Percentiles rank a stretch among this genome's conserved stretches.
Conservation (phyloP, 768 basidiomycete genomes). For the Tricholoma bakamatsutake region DNA sequence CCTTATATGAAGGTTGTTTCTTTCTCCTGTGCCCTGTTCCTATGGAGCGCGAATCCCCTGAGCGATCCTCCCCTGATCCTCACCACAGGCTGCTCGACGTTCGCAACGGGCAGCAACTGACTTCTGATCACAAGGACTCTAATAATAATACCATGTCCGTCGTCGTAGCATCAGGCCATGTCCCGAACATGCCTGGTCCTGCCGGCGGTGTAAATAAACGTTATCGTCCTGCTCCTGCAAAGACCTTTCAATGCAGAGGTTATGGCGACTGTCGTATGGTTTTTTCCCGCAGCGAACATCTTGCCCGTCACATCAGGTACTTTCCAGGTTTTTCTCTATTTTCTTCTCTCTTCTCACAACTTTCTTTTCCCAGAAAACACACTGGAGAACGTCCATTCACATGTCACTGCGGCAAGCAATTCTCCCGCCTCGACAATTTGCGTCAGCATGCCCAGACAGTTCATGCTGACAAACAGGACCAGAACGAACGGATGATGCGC, state of each 20-base stretch:
- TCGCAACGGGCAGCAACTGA: constrained; percentile 3
- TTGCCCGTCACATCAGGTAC: constrained; percentile 92
- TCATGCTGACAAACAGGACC: constrained; percentile 87
- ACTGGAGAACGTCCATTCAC: constrained; percentile 96
- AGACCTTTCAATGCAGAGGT: constrained; percentile 93
- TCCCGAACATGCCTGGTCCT: constrained; percentile 18
- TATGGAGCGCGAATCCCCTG: constrained; percentile 29
- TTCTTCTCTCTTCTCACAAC: constrained; percentile 2
- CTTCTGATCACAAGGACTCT: neutral
- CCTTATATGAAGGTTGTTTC: constrained; percentile 12
- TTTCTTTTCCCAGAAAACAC: constrained; percentile 67
- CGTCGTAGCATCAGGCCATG: constrained; percentile 15
- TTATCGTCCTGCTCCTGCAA: constrained; percentile 80
- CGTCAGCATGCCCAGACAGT: constrained; percentile 97
- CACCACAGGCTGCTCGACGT: constrained; percentile 3
- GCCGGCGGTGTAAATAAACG: constrained; percentile 41
- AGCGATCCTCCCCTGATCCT: constrained; percentile 21
- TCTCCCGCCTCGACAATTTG: constrained; percentile 93
- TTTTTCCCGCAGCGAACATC: constrained; percentile 91
- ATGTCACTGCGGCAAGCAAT: constrained; percentile 94
- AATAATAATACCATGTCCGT: constrained; percentile 17
- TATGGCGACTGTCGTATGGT: constrained; percentile 97
- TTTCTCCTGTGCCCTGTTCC: constrained; percentile 10
- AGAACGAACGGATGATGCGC: constrained; percentile 90
- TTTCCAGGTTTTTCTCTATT: neutral